Percentiles rank a stretch among this genome's conserved stretches.
Conservation (phyloP, 2,329 filamentous ascomycete genomes). For the Aspergillus sp. region DNA sequence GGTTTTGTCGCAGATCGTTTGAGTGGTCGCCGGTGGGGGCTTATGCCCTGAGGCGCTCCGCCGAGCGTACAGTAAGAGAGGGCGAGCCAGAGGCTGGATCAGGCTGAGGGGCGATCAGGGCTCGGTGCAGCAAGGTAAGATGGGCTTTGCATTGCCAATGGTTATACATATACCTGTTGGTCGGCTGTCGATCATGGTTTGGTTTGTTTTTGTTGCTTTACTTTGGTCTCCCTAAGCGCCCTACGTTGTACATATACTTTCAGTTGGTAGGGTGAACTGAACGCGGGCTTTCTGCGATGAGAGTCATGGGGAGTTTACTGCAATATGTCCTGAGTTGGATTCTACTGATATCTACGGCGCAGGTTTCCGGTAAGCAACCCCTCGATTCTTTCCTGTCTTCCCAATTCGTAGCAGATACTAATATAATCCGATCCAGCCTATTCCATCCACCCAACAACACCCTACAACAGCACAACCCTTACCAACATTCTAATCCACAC, state of each 20-base stretch:
- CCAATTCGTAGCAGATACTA: neutral
- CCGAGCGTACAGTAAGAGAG: neutral
- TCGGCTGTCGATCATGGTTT: neutral
- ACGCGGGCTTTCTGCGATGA: neutral
- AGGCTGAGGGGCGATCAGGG: neutral
- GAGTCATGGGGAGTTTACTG: neutral
- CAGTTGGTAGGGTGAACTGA: neutral
- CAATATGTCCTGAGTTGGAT: neutral
- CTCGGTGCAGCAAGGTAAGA: neutral
- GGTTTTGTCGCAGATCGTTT: neutral
- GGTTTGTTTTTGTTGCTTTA: neutral
- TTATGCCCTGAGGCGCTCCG: neutral
- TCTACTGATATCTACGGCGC: neutral
- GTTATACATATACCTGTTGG: neutral
- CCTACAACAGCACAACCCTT: neutral
- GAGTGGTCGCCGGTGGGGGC: neutral
- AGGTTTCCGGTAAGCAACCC: neutral
- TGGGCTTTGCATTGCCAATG: neutral
- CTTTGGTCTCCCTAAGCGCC: neutral
- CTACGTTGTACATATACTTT: neutral
- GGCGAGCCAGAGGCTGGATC: neutral
- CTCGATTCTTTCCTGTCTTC: neutral
- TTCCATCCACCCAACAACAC: slow-evolving; percentile 5
- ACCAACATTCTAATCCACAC: slow-evolving; percentile 9
- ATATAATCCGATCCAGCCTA: neutral